Percentiles rank a stretch among this genome's conserved stretches.
Evolutionary conservation across 352 stramenopile species (phyloP).

Genomic region (Globisporangium rhizosaccharum): DNA sequence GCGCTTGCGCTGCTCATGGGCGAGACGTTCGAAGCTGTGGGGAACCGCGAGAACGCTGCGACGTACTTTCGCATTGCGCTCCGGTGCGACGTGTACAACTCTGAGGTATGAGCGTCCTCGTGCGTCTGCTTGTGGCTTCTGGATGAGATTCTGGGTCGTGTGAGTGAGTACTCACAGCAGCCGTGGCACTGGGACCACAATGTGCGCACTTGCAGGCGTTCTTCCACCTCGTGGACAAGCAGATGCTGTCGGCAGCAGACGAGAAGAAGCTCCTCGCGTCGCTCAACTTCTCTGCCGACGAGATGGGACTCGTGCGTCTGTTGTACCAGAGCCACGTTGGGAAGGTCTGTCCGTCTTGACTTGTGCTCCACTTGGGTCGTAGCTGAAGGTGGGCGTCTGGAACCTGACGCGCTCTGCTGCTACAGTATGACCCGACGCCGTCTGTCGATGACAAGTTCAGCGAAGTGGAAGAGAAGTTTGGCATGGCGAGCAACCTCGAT

Average conservation of each 20-base stretch:
- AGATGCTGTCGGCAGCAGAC: constrained; percentile 70
- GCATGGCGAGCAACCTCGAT: constrained; percentile 56
- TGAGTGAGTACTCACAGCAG: not conserved
- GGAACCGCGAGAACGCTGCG: constrained; percentile 76
- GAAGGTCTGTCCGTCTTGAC: constrained; percentile 28
- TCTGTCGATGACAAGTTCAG: constrained; percentile 61
- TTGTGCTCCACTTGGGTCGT: not conserved
- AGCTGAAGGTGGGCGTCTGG: no score
- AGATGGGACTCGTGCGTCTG: constrained; percentile 50
- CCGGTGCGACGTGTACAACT: constrained; percentile 78
- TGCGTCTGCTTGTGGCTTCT: not conserved
- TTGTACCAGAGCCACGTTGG: constrained; percentile 67
- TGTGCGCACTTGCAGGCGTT: constrained; percentile 38
- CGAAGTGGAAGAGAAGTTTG: constrained; percentile 48
- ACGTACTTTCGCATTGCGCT: constrained; percentile 74
- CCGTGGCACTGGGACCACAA: not conserved
- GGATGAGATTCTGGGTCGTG: not conserved
- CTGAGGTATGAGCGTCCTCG: constrained; percentile 24
- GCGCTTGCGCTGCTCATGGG: constrained; percentile 79
- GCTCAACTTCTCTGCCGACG: constrained; percentile 55
- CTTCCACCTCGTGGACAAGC: constrained; percentile 82
- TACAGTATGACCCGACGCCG: constrained; percentile 44
- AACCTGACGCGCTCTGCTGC: no score
- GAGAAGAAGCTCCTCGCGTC: constrained; percentile 66
- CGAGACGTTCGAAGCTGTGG: constrained; percentile 76